These are phyloP conservation scores for Aspergillus unguis DNA, from an alignment of 2,329 filamentous ascomycete genomes.

Conservation along the genomic window DNA sequence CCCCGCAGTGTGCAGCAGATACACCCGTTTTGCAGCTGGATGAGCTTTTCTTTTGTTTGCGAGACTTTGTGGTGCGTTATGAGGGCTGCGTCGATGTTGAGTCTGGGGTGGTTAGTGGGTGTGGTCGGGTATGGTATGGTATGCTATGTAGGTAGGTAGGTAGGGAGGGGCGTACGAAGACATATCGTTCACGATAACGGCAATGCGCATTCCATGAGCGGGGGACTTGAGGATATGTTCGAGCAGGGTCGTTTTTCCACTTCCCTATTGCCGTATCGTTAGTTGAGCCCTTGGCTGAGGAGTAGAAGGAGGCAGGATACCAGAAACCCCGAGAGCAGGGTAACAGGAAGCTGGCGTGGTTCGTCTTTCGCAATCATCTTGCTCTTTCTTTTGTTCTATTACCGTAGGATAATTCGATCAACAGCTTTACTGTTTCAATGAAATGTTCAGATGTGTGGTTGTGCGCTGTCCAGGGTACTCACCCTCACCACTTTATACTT, in stretches of 20 bases:
- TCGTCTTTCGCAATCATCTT: slow-evolving; percentile 4
- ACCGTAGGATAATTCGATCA: no score
- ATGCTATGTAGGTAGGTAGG: not conserved
- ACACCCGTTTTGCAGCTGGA: slow-evolving; percentile 68
- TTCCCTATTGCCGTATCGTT: slow-evolving; percentile 47
- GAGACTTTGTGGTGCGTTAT: slow-evolving; percentile 58
- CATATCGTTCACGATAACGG: slow-evolving; percentile 72
- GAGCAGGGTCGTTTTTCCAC: slow-evolving; percentile 68
- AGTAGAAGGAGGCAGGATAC: slow-evolving; percentile 28
- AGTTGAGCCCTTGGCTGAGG: not conserved
- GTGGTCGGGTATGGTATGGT: slow-evolving; percentile 19
- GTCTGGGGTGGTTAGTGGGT: slow-evolving; percentile 43
- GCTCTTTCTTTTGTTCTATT: no score
- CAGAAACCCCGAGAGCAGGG: slow-evolving; percentile 59
- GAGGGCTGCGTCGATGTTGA: slow-evolving; percentile 64
- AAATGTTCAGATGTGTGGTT: no score
- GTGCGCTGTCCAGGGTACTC: no score
- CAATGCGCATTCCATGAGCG: slow-evolving; percentile 65
- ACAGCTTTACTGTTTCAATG: not conserved
- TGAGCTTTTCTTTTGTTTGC: slow-evolving; percentile 61
- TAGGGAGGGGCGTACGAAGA: slow-evolving; percentile 48
- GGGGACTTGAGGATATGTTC: slow-evolving; percentile 63
- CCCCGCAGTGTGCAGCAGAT: slow-evolving; percentile 74
- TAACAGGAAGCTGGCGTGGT: slow-evolving; percentile 50
- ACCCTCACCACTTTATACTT: not conserved